phyloP scores from a whole-genome alignment of 2,329 filamentous ascomycete genomes.

The Cladophialophora immunda region DNA sequence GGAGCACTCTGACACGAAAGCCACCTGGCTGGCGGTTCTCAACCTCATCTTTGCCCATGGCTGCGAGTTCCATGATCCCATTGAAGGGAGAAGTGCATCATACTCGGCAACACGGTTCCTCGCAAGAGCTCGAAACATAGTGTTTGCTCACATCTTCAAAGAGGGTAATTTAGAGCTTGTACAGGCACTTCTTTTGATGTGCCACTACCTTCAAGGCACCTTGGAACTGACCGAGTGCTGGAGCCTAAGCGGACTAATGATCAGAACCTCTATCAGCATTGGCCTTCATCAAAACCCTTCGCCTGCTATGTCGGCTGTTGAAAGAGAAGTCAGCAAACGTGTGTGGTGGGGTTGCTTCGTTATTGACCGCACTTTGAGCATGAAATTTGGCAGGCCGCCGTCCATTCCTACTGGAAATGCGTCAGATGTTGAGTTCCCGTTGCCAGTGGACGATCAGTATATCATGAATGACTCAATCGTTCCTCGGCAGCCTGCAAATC shows the following conservation, averaged over 20 bases:
- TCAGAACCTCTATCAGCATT: slow-evolving; percentile 16
- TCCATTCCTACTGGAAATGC: slow-evolving; percentile 12
- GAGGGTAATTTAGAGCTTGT: slow-evolving; percentile 16
- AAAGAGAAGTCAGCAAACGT: slow-evolving; percentile 20
- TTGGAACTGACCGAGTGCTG: slow-evolving; percentile 27
- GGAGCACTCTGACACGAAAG: slow-evolving; percentile 2
- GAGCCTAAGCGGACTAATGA: slow-evolving; percentile 14
- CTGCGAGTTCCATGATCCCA: slow-evolving; percentile 12
- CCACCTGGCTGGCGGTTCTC: slow-evolving; percentile 14
- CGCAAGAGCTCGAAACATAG: slow-evolving; percentile 8
- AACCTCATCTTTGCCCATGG: slow-evolving; percentile 21
- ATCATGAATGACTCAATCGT: slow-evolving; percentile 10
- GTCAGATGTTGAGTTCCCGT: slow-evolving; percentile 13
- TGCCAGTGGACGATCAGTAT: slow-evolving; percentile 21
- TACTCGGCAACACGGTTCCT: slow-evolving; percentile 7
- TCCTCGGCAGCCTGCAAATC: slow-evolving; percentile 13
- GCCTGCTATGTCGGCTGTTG: not conserved
- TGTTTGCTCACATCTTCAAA: slow-evolving; percentile 17
- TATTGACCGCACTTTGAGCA: slow-evolving; percentile 21
- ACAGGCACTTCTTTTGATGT: slow-evolving; percentile 26
- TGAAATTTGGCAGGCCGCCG: slow-evolving; percentile 23
- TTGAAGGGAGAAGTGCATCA: not conserved
- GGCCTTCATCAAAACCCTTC: slow-evolving; percentile 16
- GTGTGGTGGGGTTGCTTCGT: slow-evolving; percentile 28
- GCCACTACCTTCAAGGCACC: slow-evolving; percentile 28